Percentiles rank a stretch among this genome's conserved stretches.
phyloP scores from a whole-genome alignment of 2,329 filamentous ascomycete species.

The Aspergillus tubingensis region DNA sequence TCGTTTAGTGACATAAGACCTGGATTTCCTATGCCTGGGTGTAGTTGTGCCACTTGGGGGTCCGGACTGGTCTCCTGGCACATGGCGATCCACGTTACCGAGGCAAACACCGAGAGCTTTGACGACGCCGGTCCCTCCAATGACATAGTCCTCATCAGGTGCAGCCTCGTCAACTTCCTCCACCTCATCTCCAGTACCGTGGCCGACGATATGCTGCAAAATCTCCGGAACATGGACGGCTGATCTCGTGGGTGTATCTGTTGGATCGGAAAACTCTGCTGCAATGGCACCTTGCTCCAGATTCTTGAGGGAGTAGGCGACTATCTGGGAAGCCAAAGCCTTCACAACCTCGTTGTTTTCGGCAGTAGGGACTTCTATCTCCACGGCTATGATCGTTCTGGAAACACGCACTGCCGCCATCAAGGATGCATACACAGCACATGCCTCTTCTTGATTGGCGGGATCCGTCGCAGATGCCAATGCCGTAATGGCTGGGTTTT shows the following conservation, averaged over 20 bases:
- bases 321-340: constrained; percentile 88
- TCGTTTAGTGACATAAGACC: constrained; percentile 58
- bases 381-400: constrained; percentile 79
- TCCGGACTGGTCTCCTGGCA: constrained; percentile 40
- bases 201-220: constrained; percentile 81
- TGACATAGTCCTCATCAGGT: constrained; percentile 91
- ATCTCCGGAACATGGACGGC: constrained; percentile 74
- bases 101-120: constrained; percentile 91
- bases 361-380: constrained; percentile 81
- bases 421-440: constrained; percentile 86
- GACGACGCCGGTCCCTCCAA: constrained; percentile 91
- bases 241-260: constrained; percentile 46
- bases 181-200: constrained; percentile 55
- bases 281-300: constrained; percentile 76
- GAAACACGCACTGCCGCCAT: constrained; percentile 86
- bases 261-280: constrained; percentile 53
- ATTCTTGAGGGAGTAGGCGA: constrained; percentile 90
- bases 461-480: constrained; percentile 78
- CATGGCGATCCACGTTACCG: constrained; percentile 69
- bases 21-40: constrained; percentile 54
- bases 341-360: constrained; percentile 89
- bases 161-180: constrained; percentile 67
- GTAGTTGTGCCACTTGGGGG: constrained; percentile 57
- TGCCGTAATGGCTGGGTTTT: constrained; percentile 66
- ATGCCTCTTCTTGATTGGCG: constrained; percentile 85